Evolutionary conservation across 441 rosid species (phyloP), one percentile per base, ranked within the genome.

Genomic region (Flueggea neowawraea): DNA sequence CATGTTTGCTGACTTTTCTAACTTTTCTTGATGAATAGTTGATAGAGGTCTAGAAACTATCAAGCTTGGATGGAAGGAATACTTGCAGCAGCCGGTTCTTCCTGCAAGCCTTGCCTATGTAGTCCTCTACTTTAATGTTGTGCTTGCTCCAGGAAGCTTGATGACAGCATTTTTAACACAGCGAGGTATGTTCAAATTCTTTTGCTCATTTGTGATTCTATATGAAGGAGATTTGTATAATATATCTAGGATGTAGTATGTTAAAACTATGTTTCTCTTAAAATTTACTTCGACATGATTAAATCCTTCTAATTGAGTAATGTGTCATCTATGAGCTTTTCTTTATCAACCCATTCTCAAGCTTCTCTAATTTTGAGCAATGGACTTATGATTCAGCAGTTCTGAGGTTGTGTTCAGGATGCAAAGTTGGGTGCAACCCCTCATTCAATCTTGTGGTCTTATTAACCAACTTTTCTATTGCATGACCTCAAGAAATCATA

Each of bases 161-260:
- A 93, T 93, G 98, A 93, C 97, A 7, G 97, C 97, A 43, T 93
- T 93, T 81, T 79, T 93, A 69, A 93, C 91, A 3, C 95, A 93
- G 65, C 85, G 83, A 1, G 89, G 97, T 93, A 84, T 54, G 64
- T 62, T 57, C 52, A 52, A 58, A 32, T 55, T 48, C 56, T 52
- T 22, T 54, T 12, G 2, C 16, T 52, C 39, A 51, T 28, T 36
- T 5, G 9, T 36, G 6, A 5, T 36, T 36, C 41, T 36, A 8
- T 36, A 36, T 36, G 41, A 36, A 3, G 6, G 41, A 36, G 41
- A 36, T 8, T 36, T 5, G 6, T 36, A 36, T 8, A 36, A 36
- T 8, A 36, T 36, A 5, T 36, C 28, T 22, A 22, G 28, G 28
- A 22, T 22, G 28, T 22, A 22, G 28, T 22, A 2, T 22, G 1